These are phyloP conservation scores for Boechera divaricarpa DNA, from an alignment of 345 rosid species.

Conservation along the genomic window DNA sequence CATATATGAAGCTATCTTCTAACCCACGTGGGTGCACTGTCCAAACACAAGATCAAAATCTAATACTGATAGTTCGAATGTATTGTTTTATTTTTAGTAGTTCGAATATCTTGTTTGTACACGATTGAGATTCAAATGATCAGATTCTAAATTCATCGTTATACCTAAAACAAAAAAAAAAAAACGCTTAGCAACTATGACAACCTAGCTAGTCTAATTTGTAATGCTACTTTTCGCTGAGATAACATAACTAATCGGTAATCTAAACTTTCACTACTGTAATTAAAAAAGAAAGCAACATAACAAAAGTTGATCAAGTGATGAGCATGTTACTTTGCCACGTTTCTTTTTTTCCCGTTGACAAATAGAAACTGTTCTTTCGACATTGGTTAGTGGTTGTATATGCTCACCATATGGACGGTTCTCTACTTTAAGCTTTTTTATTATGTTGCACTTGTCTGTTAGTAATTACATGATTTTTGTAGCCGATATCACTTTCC, in stretches of 20 bases:
- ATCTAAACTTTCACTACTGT: not conserved
- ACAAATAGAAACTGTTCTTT: not conserved
- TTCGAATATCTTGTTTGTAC: not conserved
- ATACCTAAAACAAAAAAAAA: not conserved
- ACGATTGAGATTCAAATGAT: not conserved
- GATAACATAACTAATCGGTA: not conserved
- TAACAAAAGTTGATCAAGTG: not conserved
- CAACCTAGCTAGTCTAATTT: not conserved
- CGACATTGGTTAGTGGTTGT: not conserved
- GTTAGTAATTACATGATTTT: too few species aligned
- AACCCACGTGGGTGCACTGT: not conserved
- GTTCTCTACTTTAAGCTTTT: not conserved
- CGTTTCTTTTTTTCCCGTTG: not conserved
- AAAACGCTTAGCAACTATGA: not conserved
- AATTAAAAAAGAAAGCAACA: not conserved
- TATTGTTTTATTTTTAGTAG: not conserved
- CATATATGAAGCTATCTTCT: not conserved
- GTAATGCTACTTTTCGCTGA: not conserved
- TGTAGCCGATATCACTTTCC: too few species aligned
- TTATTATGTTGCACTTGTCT: too few species aligned
- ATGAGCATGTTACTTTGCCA: constrained; percentile 19
- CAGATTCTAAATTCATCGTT: not conserved
- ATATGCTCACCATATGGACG: not conserved
- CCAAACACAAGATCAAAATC: not conserved
- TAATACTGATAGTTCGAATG: not conserved